Evolutionary conservation across 2,329 filamentous ascomycete genomes (phyloP).

Genomic region (Ophiosphaerella korrae): DNA sequence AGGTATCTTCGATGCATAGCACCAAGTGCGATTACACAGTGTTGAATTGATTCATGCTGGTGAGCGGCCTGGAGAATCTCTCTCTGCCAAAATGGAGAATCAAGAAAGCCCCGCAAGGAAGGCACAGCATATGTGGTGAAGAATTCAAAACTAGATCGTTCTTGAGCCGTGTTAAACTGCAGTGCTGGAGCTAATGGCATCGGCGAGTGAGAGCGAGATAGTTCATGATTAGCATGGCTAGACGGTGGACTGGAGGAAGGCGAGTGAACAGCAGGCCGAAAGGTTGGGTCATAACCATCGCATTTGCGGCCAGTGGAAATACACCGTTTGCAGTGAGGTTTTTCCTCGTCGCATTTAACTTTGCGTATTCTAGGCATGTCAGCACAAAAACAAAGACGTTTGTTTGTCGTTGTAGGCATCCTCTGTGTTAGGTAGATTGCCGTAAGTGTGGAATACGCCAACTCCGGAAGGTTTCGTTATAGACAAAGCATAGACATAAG

Average conservation of each 20-base stretch:
- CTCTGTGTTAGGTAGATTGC: not conserved
- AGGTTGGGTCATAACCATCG: slow-evolving; percentile 34
- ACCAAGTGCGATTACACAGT: slow-evolving; percentile 38
- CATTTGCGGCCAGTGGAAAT: slow-evolving; percentile 40
- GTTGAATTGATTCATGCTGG: slow-evolving; percentile 34
- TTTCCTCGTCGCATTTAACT: slow-evolving; percentile 43
- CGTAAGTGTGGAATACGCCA: not conserved
- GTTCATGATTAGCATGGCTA: not conserved
- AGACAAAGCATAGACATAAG: not conserved
- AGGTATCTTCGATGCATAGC: slow-evolving; percentile 42
- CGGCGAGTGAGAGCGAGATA: slow-evolving; percentile 12
- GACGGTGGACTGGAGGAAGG: slow-evolving; percentile 4
- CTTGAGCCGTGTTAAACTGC: slow-evolving; percentile 24
- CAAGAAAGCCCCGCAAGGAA: slow-evolving; percentile 35
- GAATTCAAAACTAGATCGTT: slow-evolving; percentile 38
- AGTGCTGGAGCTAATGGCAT: slow-evolving; percentile 21
- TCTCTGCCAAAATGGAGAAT: slow-evolving; percentile 38
- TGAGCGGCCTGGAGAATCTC: slow-evolving; percentile 41
- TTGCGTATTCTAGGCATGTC: slow-evolving; percentile 31
- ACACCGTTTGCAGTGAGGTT: slow-evolving; percentile 36
- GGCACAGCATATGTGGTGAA: slow-evolving; percentile 31
- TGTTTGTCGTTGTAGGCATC: not conserved
- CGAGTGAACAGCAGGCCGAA: slow-evolving; percentile 3
- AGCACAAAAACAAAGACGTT: not conserved
- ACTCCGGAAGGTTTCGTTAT: no score